Base-by-base conservation (phyloP, 495 filamentous ascomycete genomes). In the Neurospora sublineolata region DNA sequence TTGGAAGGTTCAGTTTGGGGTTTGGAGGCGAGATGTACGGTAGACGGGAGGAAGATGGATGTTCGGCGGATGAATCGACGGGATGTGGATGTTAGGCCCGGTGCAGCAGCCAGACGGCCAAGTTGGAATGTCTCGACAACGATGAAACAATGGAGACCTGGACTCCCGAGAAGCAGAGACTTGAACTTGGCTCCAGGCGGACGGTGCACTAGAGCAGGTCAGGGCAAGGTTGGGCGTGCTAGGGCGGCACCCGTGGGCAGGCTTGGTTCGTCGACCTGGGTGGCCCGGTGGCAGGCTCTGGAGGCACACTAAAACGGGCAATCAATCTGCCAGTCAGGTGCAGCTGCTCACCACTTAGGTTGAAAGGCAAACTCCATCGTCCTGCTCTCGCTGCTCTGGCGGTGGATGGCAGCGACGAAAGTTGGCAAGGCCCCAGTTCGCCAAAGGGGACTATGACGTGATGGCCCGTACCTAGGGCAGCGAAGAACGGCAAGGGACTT, bases 391-490 rank as follows among this genome's bases (percentile, higher is more conserved):
- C n/a, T 58, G 44, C n/a, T 60, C 27, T 64, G 52, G 52, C 27
- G 52, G 52, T 60, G 52, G 52, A 52, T 27, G 44, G 20, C 44
- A 23, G n/a, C 44, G n/a, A 52, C 38, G 64, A 69, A 75, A 78
- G 76, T 78, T 77, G 77, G 76, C 75, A 76, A 69, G 60, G 37
- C 60, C 73, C 74, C 73, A 69, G 71, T 40, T 72, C 71, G 44
- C 70, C 42, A 76, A 76, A 68, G 69, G 75, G 70, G 69, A 75
- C 76, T 76, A 79, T 79, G 77, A 79, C 77, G 77, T 79, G 73
- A 72, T 71, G 75, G 46, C 69, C 37, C 41, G 42, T 30, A 39
- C 68, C 52, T 64, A 33, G 52, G 71, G 69, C 64, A 44, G 37
- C 68, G 69, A 72, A 46, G 68, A 46, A 60, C 52, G 52, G 52